Percentiles rank a stretch among this genome's conserved stretches.
These are phyloP conservation scores for Ascochyta viciae-villosae DNA, from an alignment of 2,329 filamentous ascomycete species.

Conservation along the genomic window DNA sequence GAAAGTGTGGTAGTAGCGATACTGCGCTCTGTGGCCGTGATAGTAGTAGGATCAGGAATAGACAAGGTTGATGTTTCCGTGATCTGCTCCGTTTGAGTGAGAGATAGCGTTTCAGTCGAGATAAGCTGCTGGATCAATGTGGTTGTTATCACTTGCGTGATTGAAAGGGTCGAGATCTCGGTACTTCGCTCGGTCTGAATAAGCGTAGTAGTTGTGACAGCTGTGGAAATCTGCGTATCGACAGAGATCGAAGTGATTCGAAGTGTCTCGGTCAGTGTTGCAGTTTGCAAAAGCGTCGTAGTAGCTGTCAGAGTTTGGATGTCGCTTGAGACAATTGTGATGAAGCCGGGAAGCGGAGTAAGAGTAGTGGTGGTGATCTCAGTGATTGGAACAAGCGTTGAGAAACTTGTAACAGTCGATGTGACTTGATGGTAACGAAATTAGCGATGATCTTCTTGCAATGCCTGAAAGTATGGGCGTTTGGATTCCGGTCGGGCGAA, in stretches of 20 bases:
- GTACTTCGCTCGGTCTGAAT: neutral
- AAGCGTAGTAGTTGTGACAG: neutral
- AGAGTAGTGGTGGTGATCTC: neutral
- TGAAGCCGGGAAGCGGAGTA: neutral
- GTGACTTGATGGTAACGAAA: neutral
- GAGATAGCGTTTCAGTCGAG: neutral
- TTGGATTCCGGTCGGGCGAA: too few species aligned
- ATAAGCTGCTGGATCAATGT: neutral
- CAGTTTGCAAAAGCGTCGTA: neutral
- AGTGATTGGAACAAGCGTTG: neutral
- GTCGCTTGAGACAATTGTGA: slow-evolving; percentile 3
- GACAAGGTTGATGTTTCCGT: neutral
- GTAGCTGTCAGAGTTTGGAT: neutral
- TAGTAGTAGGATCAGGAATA: neutral
- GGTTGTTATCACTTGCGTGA: neutral
- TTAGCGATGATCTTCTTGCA: neutral
- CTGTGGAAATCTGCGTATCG: neutral
- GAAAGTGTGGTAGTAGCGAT: neutral
- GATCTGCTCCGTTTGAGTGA: neutral
- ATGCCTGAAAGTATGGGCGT: too few species aligned
- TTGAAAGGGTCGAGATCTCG: neutral
- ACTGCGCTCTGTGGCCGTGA: neutral
- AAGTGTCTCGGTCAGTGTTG: neutral
- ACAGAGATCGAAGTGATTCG: neutral
- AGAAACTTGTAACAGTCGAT: neutral